Evolutionary conservation across 2,329 filamentous ascomycete genomes (phyloP).

Genomic region (Fusarium sp.): DNA sequence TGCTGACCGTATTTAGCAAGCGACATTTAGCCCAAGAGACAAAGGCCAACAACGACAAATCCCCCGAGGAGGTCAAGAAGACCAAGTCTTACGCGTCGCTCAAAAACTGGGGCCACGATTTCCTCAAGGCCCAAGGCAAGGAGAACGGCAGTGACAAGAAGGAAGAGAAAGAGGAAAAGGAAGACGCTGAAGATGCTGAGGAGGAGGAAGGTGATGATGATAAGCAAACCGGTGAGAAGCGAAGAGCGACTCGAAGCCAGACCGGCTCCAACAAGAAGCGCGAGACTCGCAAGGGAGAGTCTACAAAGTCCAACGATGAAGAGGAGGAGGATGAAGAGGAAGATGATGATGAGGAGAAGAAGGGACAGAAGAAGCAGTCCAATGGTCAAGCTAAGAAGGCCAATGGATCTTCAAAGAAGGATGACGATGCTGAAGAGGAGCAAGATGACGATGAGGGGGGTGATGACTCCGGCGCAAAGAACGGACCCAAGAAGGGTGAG

Average conservation of each 20-base stretch:
- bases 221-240: slow-evolving; percentile 44
- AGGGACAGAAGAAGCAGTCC: slow-evolving; percentile 16
- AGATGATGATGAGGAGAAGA: slow-evolving; percentile 21
- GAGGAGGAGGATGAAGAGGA: slow-evolving; percentile 22
- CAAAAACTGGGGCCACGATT: slow-evolving; percentile 73
- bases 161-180: slow-evolving; percentile 20
- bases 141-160: slow-evolving; percentile 15
- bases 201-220: slow-evolving; percentile 29
- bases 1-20: slow-evolving; percentile 56
- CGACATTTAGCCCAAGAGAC: slow-evolving; percentile 74
- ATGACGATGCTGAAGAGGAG: slow-evolving; percentile 9
- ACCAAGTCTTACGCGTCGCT: slow-evolving; percentile 68
- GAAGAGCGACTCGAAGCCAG: slow-evolving; percentile 40
- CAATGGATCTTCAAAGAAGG: slow-evolving; percentile 14
- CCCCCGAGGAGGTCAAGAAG: slow-evolving; percentile 58
- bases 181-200: slow-evolving; percentile 15
- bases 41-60: slow-evolving; percentile 66
- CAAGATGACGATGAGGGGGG: slow-evolving; percentile 2
- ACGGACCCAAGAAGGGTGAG: slow-evolving; percentile 55
- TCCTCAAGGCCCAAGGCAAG: slow-evolving; percentile 56
- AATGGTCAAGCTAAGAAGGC: slow-evolving; percentile 23
- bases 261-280: slow-evolving; percentile 50
- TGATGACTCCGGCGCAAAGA: slow-evolving; percentile 39
- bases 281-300: slow-evolving; percentile 46
- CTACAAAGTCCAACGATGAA: slow-evolving; percentile 36